Evolutionary conservation across 1,284 basidiomycete genomes (phyloP).

Genomic region (Tetrapyrgos nigripes): DNA sequence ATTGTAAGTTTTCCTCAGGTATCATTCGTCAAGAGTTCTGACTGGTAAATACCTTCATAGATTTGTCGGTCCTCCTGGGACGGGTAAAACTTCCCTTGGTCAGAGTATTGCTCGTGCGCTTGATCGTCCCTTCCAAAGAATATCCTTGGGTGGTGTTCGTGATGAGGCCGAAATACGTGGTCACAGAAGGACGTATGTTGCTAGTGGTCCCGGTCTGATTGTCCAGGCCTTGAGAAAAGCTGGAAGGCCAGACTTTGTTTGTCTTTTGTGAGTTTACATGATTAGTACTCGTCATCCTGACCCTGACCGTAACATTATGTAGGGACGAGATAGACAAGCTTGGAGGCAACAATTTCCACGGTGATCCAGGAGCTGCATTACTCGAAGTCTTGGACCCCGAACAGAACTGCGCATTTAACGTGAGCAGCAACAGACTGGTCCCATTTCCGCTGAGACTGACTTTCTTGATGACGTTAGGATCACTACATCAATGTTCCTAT

Average conservation of each 20-base stretch:
- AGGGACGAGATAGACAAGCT: slow-evolving; percentile 88
- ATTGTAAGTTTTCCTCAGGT: slow-evolving; percentile 55
- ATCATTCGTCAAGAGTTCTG: slow-evolving; percentile 2
- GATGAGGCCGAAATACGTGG: slow-evolving; percentile 93
- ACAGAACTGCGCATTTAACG: slow-evolving; percentile 87
- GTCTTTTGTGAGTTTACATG: slow-evolving; percentile 68
- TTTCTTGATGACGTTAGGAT: slow-evolving; percentile 55
- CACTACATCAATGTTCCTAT: slow-evolving; percentile 93
- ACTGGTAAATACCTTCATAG: slow-evolving; percentile 40
- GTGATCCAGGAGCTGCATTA: slow-evolving; percentile 87
- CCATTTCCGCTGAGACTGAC: slow-evolving; percentile 7
- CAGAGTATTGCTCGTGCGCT: slow-evolving; percentile 88
- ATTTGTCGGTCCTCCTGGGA: slow-evolving; percentile 85
- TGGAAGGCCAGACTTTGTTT: slow-evolving; percentile 80
- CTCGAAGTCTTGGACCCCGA: slow-evolving; percentile 93
- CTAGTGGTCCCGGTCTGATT: slow-evolving; percentile 85
- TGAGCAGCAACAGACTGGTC: slow-evolving; percentile 46
- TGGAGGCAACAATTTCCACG: slow-evolving; percentile 85
- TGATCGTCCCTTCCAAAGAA: slow-evolving; percentile 87
- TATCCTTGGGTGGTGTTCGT: slow-evolving; percentile 90
- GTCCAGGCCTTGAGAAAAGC: slow-evolving; percentile 91
- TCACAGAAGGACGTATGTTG: slow-evolving; percentile 91
- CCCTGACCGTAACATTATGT: neutral
- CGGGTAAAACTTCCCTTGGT: slow-evolving; percentile 86
- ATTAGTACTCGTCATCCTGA: neutral